phyloP scores from a whole-genome alignment of 2,329 filamentous ascomycete species.

The Eutypella sp. region DNA sequence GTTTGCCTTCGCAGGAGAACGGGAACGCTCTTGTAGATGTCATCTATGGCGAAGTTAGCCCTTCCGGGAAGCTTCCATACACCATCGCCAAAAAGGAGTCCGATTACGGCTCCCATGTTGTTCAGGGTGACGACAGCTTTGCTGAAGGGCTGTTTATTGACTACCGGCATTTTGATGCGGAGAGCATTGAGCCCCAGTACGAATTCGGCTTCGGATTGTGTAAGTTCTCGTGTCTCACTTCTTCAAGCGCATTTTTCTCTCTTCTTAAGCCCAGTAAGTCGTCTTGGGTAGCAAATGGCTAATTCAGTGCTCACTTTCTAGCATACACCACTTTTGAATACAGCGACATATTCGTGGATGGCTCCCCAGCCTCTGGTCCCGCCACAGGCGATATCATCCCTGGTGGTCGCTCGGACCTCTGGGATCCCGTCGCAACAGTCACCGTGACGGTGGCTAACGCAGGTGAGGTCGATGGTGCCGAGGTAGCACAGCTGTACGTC shows the following conservation, averaged over 20 bases:
- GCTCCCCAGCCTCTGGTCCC: slow-evolving; percentile 32
- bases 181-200: slow-evolving; percentile 52
- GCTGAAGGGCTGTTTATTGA: slow-evolving; percentile 58
- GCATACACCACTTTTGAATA: slow-evolving; percentile 67
- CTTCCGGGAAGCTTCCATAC: slow-evolving; percentile 44
- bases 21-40: slow-evolving; percentile 71
- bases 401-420: slow-evolving; percentile 43
- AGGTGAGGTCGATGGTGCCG: slow-evolving; percentile 55
- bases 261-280: not conserved
- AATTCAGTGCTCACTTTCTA: slow-evolving; percentile 13
- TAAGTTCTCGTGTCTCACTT: slow-evolving; percentile 24
- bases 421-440: slow-evolving; percentile 42
- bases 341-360: slow-evolving; percentile 40
- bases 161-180: slow-evolving; percentile 58
- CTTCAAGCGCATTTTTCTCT: not conserved
- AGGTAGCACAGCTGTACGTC: slow-evolving; percentile 60
- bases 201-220: slow-evolving; percentile 61
- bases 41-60: slow-evolving; percentile 55
- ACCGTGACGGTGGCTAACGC: slow-evolving; percentile 61
- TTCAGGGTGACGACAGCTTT: slow-evolving; percentile 44
- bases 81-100: slow-evolving; percentile 43
- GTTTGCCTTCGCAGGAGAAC: slow-evolving; percentile 69
- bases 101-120: slow-evolving; percentile 40
- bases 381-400: slow-evolving; percentile 35
- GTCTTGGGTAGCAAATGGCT: not conserved